Evolutionary conservation across 139 green algal genomes (phyloP).

Genomic region (Haematococcus sp.): DNA sequence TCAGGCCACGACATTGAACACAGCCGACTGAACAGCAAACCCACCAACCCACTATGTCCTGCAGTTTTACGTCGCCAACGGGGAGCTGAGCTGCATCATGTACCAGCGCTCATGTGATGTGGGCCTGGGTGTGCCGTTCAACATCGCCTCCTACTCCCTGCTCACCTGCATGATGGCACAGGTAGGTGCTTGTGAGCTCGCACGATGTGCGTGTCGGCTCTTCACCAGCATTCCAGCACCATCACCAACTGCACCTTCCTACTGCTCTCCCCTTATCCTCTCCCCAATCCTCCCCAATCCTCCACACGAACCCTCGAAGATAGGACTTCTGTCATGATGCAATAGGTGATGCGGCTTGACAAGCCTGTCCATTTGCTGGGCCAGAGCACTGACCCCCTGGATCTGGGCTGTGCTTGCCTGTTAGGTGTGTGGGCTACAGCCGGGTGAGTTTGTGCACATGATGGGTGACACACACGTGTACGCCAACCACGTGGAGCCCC

Average conservation of each 20-base stretch:
- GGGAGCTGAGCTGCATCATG: slow-evolving; percentile 97
- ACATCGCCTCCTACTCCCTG: slow-evolving; percentile 97
- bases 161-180: slow-evolving; percentile 94
- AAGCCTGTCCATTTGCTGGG: too few relatives aligned
- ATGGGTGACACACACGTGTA: slow-evolving; percentile 98
- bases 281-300: too few relatives aligned
- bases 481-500: slow-evolving; percentile 94
- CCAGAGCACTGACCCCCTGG: too few relatives aligned
- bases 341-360: too few relatives aligned
- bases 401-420: too few relatives aligned
- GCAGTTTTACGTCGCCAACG: slow-evolving; percentile 97
- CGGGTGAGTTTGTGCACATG: slow-evolving; percentile 94
- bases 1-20: too few relatives aligned
- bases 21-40: too few relatives aligned
- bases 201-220: slow-evolving; percentile 2
- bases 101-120: slow-evolving; percentile 98
- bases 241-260: too few relatives aligned
- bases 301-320: too few relatives aligned
- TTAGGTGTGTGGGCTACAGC: slow-evolving; percentile 82
- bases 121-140: slow-evolving; percentile 99
- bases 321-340: too few relatives aligned
- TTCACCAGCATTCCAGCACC: neutral
- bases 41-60: too few relatives aligned
- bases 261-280: too few relatives aligned
- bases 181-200: slow-evolving; percentile 37